Evolutionary conservation across 768 basidiomycete genomes (phyloP).

Genomic region (Kwoniella sp.): DNA sequence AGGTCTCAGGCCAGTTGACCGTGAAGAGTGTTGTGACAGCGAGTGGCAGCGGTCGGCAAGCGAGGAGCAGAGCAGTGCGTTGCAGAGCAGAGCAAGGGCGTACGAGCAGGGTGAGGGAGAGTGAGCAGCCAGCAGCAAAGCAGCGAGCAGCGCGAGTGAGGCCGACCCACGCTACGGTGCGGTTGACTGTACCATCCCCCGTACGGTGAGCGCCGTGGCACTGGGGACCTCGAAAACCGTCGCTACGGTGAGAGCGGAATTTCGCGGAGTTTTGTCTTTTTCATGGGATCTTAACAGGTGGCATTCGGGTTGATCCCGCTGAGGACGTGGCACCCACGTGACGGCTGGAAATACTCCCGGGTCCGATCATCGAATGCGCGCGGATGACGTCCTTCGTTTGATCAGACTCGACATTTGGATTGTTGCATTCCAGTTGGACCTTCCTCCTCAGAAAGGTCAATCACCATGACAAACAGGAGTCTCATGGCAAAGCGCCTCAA

Average conservation of each 20-base stretch:
- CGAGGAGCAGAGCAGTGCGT: too few species aligned
- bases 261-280: conserved; percentile 4
- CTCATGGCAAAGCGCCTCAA: conserved; percentile 54
- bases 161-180: too few species aligned
- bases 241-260: neutral
- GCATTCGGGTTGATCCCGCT: too few species aligned
- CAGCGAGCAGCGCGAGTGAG: neutral
- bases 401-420: too few species aligned
- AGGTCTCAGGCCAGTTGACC: neutral
- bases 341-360: neutral
- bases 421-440: too few species aligned
- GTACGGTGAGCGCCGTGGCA: neutral
- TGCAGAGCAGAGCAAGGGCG: too few species aligned
- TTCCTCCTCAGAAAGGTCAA: too few species aligned
- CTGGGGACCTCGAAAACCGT: neutral
- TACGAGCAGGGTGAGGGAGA: neutral
- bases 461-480: neutral
- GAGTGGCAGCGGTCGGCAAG: neutral
- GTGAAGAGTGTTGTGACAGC: neutral
- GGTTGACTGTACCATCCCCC: too few species aligned
- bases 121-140: neutral
- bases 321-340: neutral
- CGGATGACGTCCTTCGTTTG: conserved; percentile 2
- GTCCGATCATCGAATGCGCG: neutral
- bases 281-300: neutral